Conservation (phyloP, 2,329 filamentous ascomycete species). For the Lachnellula willkommii region DNA sequence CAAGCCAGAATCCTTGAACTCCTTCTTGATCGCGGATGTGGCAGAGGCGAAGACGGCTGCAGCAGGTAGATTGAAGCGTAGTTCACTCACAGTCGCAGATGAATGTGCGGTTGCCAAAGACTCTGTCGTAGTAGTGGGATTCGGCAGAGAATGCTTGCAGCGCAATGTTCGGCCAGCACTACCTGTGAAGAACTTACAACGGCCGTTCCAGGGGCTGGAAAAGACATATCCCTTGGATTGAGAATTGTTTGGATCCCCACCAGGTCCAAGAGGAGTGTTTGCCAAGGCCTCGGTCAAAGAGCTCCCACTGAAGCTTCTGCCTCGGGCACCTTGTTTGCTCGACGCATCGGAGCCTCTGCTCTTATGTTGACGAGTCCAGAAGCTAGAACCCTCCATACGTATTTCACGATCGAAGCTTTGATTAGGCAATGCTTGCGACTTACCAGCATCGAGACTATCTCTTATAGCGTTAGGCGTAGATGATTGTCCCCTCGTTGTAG, state of each 20-base stretch:
- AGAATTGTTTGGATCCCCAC: conserved; percentile 10
- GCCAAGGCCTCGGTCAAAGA: conserved; percentile 1
- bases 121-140: conserved; percentile 30
- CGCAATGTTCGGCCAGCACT: conserved; percentile 68
- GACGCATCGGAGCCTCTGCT: conserved; percentile 24
- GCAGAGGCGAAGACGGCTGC: conserved; percentile 40
- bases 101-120: conserved; percentile 11
- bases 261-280: background rate
- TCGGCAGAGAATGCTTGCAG: conserved; percentile 66
- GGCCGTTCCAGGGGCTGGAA: conserved; percentile 77
- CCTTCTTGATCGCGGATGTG: background rate
- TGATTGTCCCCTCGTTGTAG: background rate
- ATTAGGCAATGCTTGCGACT: background rate
- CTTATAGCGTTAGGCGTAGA: background rate
- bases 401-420: conserved; percentile 47
- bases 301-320: conserved; percentile 16
- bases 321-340: conserved; percentile 10
- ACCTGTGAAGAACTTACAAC: conserved; percentile 79
- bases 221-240: conserved; percentile 63
- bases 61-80: conserved; percentile 82
- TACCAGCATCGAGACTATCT: background rate
- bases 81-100: conserved; percentile 59
- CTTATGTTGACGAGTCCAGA: conserved; percentile 25
- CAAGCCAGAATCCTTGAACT: background rate
- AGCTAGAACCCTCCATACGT: conserved; percentile 42